These are phyloP conservation scores for Yarrowia sp. DNA, from an alignment of 805 yeast genomes.

Conservation along the genomic window DNA sequence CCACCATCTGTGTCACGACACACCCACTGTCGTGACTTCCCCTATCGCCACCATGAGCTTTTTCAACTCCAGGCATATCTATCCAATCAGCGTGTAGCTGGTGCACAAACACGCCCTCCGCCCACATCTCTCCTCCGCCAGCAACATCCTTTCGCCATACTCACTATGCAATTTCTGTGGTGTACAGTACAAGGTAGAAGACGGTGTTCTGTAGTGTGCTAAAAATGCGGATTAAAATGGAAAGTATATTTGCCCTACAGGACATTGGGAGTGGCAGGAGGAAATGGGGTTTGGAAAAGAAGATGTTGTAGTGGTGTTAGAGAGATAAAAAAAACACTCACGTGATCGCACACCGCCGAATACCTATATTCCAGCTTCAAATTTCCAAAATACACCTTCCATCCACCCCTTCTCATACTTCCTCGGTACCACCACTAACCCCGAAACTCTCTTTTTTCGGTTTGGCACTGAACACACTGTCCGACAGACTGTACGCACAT, in stretches of 20 bases:
- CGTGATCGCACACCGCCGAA: background rate
- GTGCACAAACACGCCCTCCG: background rate
- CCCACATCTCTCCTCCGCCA: too few species aligned
- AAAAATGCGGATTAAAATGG: conserved; percentile 22
- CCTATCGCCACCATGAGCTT: too few species aligned
- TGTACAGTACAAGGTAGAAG: conserved; percentile 13
- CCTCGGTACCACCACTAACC: conserved; percentile 2
- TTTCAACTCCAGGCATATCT: too few species aligned
- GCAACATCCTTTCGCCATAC: too few species aligned
- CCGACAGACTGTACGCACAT: background rate
- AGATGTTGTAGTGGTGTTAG: background rate
- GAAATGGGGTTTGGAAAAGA: background rate
- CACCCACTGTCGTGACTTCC: too few species aligned
- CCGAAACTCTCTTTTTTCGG: conserved; percentile 1
- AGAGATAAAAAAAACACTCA: background rate
- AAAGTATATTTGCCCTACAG: conserved; percentile 3
- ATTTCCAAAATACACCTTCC: background rate
- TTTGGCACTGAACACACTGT: too few species aligned
- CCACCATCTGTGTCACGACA: background rate
- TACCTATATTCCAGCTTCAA: background rate
- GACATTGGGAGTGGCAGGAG: background rate
- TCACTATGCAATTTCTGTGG: conserved; percentile 24
- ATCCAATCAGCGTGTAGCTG: too few species aligned
- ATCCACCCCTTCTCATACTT: background rate
- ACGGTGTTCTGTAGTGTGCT: conserved; percentile 13